Conservation (phyloP, 192 early-diverging fungal species). For the Phlyctochytrium arcticum region DNA sequence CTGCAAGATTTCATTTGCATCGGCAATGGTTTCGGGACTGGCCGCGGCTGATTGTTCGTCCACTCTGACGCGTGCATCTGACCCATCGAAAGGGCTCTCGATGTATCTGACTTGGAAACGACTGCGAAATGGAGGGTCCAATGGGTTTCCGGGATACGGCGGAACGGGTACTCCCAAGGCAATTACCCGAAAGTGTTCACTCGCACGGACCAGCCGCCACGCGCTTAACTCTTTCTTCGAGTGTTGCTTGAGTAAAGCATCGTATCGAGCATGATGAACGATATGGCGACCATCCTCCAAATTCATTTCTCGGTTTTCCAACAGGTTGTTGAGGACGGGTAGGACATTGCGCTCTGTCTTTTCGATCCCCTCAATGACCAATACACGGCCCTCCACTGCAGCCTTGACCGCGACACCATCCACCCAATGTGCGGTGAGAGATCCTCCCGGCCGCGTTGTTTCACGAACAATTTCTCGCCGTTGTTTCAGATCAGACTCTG, state of each 20-base stretch:
- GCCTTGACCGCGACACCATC: constrained; percentile 57
- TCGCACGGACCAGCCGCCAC: constrained; percentile 64
- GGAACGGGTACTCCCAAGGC: constrained; percentile 69
- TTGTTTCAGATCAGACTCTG: constrained; percentile 78
- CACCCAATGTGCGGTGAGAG: constrained; percentile 45
- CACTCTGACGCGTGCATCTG: not conserved
- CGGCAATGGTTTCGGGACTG: not conserved
- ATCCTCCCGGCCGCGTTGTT: constrained; percentile 37
- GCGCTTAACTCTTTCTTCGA: constrained; percentile 42
- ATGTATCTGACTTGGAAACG: constrained; percentile 67
- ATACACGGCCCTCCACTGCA: constrained; percentile 41
- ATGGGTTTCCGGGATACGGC: constrained; percentile 43
- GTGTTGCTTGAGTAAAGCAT: constrained; percentile 49
- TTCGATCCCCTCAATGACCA: constrained; percentile 56
- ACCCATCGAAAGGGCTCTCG: constrained; percentile 19
- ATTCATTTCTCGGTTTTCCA: constrained; percentile 83
- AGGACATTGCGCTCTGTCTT: constrained; percentile 83
- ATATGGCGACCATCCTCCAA: constrained; percentile 78
- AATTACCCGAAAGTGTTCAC: constrained; percentile 66
- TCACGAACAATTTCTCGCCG: constrained; percentile 66
- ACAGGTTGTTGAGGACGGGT: constrained; percentile 78
- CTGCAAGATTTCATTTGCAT: not conserved
- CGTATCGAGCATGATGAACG: constrained; percentile 66
- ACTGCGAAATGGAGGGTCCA: constrained; percentile 76
- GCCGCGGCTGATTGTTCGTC: not conserved